Percentiles rank a stretch among this genome's conserved stretches.
Evolutionary conservation across 257 asterid genomes (phyloP).

Genomic region (Avicennia marina): DNA sequence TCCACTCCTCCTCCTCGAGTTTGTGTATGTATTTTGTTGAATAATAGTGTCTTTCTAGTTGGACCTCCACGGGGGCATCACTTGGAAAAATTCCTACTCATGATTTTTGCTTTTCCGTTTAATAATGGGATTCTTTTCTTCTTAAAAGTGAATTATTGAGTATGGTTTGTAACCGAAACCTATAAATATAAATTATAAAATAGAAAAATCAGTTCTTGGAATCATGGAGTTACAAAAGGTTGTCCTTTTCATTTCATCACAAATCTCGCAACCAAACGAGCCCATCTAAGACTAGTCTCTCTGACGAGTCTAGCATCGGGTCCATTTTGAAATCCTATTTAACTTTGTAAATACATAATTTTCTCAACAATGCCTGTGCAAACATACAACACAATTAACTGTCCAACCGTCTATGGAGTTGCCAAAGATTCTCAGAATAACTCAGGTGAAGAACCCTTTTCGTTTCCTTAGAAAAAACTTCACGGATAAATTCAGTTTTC

Average conservation of each 20-base stretch:
- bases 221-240: slow-evolving; percentile 18
- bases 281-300: slow-evolving; percentile 1
- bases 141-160: not conserved
- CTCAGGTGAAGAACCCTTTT: slow-evolving; percentile 20
- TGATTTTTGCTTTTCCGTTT: not conserved
- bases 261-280: slow-evolving; percentile 15
- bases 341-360: slow-evolving; percentile 10
- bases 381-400: slow-evolving; percentile 5
- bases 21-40: too few species aligned
- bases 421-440: slow-evolving; percentile 7
- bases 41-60: too few species aligned
- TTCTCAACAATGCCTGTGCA: not conserved
- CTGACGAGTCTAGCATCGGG: slow-evolving; percentile 3
- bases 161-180: not conserved
- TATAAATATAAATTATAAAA: not conserved
- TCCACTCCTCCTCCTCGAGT: too few species aligned
- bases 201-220: slow-evolving; percentile 9
- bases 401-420: slow-evolving; percentile 22
- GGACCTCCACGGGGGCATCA: slow-evolving; percentile 14
- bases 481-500: too few species aligned
- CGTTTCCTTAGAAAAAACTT: not conserved
- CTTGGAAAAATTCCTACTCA: not conserved
- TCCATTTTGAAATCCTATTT: slow-evolving; percentile 11
- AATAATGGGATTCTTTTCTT: slow-evolving; percentile 1
- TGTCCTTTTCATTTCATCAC: slow-evolving; percentile 13